Evolutionary conservation across 805 yeast species (phyloP).

Genomic region (Saturnispora serradocipensis): DNA sequence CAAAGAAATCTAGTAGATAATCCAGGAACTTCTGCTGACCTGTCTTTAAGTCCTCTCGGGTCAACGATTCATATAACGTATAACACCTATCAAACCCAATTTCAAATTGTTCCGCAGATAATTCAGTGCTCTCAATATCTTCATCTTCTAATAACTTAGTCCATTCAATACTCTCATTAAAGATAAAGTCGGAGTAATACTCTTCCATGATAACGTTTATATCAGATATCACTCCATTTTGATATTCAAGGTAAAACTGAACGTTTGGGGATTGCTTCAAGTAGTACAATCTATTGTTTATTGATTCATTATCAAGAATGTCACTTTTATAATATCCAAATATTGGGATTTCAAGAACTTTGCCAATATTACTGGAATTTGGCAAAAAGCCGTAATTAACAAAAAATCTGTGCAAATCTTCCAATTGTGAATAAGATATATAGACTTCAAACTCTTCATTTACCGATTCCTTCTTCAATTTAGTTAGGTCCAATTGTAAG

Average conservation of each 20-base stretch:
- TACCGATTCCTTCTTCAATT: neutral
- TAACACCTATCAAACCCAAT: conserved; percentile 10
- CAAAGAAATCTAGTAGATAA: conserved; percentile 12
- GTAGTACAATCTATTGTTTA: conserved; percentile 22
- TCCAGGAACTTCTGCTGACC: conserved; percentile 11
- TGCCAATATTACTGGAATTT: conserved; percentile 11
- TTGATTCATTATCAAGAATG: neutral
- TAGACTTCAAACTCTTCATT: conserved; percentile 28
- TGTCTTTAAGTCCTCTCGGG: conserved; percentile 12
- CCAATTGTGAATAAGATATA: conserved; percentile 36
- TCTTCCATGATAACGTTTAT: conserved; percentile 24
- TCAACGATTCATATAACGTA: conserved; percentile 10
- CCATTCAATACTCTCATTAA: conserved; percentile 21
- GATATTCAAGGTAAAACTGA: conserved; percentile 28
- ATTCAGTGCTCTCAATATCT: conserved; percentile 2
- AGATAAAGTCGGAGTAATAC: conserved; percentile 28
- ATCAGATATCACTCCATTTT: conserved; percentile 12
- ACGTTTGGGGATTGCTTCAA: conserved; percentile 32
- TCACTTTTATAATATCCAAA: conserved; percentile 21
- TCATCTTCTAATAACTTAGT: conserved; percentile 14
- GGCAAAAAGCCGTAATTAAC: conserved; percentile 42
- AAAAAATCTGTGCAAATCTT: conserved; percentile 33
- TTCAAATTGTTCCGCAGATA: conserved; percentile 2
- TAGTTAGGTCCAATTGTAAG: conserved; percentile 24
- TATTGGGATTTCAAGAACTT: conserved; percentile 30